Evolutionary conservation across 805 yeast species (phyloP).

Genomic region (Kuraishia molischiana): DNA sequence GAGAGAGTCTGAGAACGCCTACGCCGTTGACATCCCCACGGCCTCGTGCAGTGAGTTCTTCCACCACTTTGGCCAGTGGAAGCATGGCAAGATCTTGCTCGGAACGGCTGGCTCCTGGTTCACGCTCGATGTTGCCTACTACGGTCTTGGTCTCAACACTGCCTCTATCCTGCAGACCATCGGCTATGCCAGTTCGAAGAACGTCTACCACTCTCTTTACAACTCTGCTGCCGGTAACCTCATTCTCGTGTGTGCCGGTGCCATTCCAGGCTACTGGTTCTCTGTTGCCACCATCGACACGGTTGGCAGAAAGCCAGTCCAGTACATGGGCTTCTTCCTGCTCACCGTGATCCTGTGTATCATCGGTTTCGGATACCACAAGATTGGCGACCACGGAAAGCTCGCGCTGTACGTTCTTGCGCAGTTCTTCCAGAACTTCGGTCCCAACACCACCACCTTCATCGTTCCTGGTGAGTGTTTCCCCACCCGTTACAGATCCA

Average conservation of each 20-base stretch:
- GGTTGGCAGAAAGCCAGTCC: slow-evolving; percentile 80
- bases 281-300: slow-evolving; percentile 72
- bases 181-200: slow-evolving; percentile 68
- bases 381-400: slow-evolving; percentile 53
- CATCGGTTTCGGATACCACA: slow-evolving; percentile 79
- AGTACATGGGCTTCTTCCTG: slow-evolving; percentile 63
- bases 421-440: slow-evolving; percentile 86
- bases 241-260: slow-evolving; percentile 90
- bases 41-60: slow-evolving; percentile 72
- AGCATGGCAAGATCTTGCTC: slow-evolving; percentile 67
- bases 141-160: slow-evolving; percentile 81
- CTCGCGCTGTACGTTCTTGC: slow-evolving; percentile 70
- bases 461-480: slow-evolving; percentile 84
- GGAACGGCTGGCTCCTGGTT: slow-evolving; percentile 95
- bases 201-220: slow-evolving; percentile 62
- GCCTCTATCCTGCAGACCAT: slow-evolving; percentile 72
- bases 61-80: slow-evolving; percentile 76
- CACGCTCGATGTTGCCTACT: slow-evolving; percentile 81
- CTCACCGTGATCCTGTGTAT: slow-evolving; percentile 67
- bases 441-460: slow-evolving; percentile 90
- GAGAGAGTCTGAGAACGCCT: slow-evolving; percentile 6
- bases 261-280: slow-evolving; percentile 90
- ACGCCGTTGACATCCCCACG: slow-evolving; percentile 53
- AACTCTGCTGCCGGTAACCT: slow-evolving; percentile 86
- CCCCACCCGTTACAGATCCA: slow-evolving; percentile 94